A percentile compares a stretch with the other conserved stretches of the same genome.
phyloP scores from a whole-genome alignment of 164 flowering plant genomes.

The Berberis vulgaris region DNA sequence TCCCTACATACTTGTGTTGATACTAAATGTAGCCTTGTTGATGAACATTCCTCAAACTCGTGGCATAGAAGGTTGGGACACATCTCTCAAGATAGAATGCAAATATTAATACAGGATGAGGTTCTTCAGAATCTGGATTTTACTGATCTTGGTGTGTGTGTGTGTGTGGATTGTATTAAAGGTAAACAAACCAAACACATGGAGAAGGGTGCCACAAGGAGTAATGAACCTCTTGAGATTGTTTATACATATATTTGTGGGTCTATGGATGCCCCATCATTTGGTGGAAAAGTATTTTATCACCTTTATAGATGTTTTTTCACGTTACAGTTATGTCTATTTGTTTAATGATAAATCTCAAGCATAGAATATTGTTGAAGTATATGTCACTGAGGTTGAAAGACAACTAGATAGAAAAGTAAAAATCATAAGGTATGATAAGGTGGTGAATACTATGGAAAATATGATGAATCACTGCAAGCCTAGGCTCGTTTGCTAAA shows the following conservation, averaged over 20 bases:
- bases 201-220: constrained; percentile 2
- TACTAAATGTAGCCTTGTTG: no score
- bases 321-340: background rate
- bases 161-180: constrained; percentile 2
- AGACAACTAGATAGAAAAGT: background rate
- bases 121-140: no score
- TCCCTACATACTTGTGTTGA: no score
- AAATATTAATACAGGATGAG: no score
- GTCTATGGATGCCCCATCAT: background rate
- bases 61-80: no score
- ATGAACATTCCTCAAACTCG: no score
- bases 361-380: no score
- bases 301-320: background rate
- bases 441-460: background rate
- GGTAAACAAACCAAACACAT: constrained; percentile 2
- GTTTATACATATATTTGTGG: background rate
- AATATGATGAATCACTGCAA: background rate
- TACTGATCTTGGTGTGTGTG: no score
- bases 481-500: no score
- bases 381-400: no score
- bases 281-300: background rate
- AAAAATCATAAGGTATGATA: background rate
- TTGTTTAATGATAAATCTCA: no score
- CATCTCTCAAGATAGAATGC: no score
- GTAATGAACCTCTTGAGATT: background rate